Evolutionary conservation across 2,329 filamentous ascomycete species (phyloP), one percentile per base, ranked within the genome.

Genomic region (Aspergillus fumigatiaffinis): DNA sequence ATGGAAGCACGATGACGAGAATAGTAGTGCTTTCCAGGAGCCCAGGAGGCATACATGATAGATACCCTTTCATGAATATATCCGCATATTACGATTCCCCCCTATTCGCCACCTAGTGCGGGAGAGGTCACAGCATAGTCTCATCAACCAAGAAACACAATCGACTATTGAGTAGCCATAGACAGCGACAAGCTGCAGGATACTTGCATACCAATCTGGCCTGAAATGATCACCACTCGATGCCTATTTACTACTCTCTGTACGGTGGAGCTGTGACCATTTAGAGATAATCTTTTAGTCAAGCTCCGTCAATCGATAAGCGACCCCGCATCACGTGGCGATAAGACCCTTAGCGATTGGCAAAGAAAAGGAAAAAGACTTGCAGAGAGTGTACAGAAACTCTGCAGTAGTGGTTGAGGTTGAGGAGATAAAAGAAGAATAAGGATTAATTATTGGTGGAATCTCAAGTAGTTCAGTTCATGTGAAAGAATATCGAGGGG

Each of bases 311-410:
- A 41, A 50, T 29, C 29, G 62, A 64, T 64, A 60, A 64, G 56
- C 41, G 55, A 52, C 62, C 60, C 62, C 62, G 60, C 62, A 59
- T 64, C 62, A 64, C 60, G 60, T 64, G 62, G 55, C 12, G 62
- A 63, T 61, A 63, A 52, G 50, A 3, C 3, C 2, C 1, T 9
- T 12, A 46, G 38, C 56, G 17, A 60, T 61, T 62, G 60, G 52
- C 38, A 49, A 23, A 46, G 2, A 20, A 25, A n/a, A 3, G 38
- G 28, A 41, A 17, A 46, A 20, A 38, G 17, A 26, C 41, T 26
- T 25, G 28, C 32, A 21, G 28, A 29, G 28, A 49, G 28, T 6
- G 21, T 12, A 47, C 12, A 23, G 21, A 47, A 47, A 21, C 4
- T 35, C 12, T 17, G 32, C 32, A 35, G 32, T 35, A 17, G 32